Conservation (phyloP, 768 basidiomycete genomes). For the Trametes sanguinea region DNA sequence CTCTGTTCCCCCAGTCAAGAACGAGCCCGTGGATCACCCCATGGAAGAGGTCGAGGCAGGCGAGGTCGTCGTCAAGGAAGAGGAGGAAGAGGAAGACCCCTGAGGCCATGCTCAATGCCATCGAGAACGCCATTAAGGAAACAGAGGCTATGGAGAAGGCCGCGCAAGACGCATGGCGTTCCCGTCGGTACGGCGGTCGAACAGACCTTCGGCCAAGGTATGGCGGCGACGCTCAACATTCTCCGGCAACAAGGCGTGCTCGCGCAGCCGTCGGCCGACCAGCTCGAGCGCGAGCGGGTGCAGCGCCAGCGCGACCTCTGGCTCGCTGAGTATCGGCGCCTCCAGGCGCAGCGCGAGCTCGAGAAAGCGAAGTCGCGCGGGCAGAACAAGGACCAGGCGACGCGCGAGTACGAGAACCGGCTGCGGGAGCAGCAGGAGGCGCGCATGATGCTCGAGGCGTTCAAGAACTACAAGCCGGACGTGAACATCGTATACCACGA, state of each 20-base stretch:
- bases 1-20: slow-evolving; percentile 39
- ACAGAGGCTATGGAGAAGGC: slow-evolving; percentile 57
- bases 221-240: slow-evolving; percentile 87
- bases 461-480: slow-evolving; percentile 95
- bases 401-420: slow-evolving; percentile 93
- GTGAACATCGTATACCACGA: slow-evolving; percentile 96
- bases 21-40: slow-evolving; percentile 58
- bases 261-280: slow-evolving; percentile 61
- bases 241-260: slow-evolving; percentile 92
- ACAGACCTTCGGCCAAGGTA: slow-evolving; percentile 77
- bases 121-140: slow-evolving; percentile 66
- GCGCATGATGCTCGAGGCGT: slow-evolving; percentile 74
- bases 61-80: slow-evolving; percentile 82
- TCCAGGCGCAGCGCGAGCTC: slow-evolving; percentile 75
- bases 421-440: slow-evolving; percentile 90
- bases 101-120: slow-evolving; percentile 76
- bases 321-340: slow-evolving; percentile 82
- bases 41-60: slow-evolving; percentile 82
- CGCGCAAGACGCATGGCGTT: slow-evolving; percentile 37
- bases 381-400: slow-evolving; percentile 86
- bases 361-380: slow-evolving; percentile 79
- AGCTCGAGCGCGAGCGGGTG: slow-evolving; percentile 72
- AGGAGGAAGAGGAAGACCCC: slow-evolving; percentile 71
- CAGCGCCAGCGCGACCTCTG: slow-evolving; percentile 88
- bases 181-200: slow-evolving; percentile 71